These are phyloP conservation scores for Neurospora sp. DNA, from an alignment of 495 filamentous ascomycete species.

Conservation along the genomic window DNA sequence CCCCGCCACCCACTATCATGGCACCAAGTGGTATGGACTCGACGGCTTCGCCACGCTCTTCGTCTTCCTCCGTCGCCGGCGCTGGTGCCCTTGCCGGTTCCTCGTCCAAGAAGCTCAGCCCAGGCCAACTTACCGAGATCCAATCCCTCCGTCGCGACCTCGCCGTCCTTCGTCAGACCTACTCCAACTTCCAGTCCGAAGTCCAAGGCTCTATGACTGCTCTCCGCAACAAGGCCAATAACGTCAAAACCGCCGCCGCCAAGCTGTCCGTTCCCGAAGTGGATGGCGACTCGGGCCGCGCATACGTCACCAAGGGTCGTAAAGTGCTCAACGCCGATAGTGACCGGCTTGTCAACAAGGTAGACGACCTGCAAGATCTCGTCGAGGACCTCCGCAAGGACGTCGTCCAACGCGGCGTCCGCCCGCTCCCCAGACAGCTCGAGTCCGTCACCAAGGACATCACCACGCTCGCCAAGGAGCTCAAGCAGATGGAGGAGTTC, in stretches of 20 bases:
- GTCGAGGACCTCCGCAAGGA: slow-evolving; percentile 97
- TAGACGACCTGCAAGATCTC: slow-evolving; percentile 92
- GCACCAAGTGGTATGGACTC: slow-evolving; percentile 12
- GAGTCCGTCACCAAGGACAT: slow-evolving; percentile 84
- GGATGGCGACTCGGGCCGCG: slow-evolving; percentile 62
- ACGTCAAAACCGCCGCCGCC: slow-evolving; percentile 65
- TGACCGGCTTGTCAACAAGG: slow-evolving; percentile 76
- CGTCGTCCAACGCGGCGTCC: slow-evolving; percentile 85
- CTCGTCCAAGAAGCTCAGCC: slow-evolving; percentile 26
- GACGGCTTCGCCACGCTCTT: slow-evolving; percentile 24
- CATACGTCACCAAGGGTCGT: slow-evolving; percentile 77
- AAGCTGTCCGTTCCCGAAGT: slow-evolving; percentile 54
- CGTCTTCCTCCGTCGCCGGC: slow-evolving; percentile 6
- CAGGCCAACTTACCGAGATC: slow-evolving; percentile 58
- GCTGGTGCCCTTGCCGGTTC: not conserved
- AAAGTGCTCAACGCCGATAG: slow-evolving; percentile 75
- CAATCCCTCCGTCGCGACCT: slow-evolving; percentile 81
- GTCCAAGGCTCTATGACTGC: slow-evolving; percentile 77
- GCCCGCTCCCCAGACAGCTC: slow-evolving; percentile 83
- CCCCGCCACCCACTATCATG: slow-evolving; percentile 41
- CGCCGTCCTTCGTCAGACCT: slow-evolving; percentile 87
- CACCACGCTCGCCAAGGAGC: slow-evolving; percentile 64
- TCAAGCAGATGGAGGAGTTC: slow-evolving; percentile 93
- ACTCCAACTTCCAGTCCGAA: slow-evolving; percentile 79
- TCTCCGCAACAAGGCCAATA: slow-evolving; percentile 67